Evolutionary conservation across 75 land plant species (phyloP), one percentile per base, ranked within the genome.

Genomic region (Pseudotsuga menziesii): DNA sequence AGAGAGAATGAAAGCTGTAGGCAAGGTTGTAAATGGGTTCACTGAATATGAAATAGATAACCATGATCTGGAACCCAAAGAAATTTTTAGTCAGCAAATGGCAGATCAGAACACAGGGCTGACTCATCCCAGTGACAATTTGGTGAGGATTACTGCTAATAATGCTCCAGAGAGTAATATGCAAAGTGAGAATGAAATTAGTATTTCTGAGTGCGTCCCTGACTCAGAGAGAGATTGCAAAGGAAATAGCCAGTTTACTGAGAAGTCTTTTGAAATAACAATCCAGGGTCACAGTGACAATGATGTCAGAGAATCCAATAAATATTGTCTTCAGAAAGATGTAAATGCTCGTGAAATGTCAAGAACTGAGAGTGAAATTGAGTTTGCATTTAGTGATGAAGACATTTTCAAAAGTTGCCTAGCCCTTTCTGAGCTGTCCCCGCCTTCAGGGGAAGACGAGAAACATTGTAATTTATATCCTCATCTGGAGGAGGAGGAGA

Each of bases 391-490:
- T 41, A 69, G 66, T 57, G 83, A 64, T 56, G 59, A 29, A 22
- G 81, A 88, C 4, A 66, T 78, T 60, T 84, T 84, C 64, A 82
- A 76, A 73, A 89, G 88, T 70, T 86, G 85, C 61, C 69, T 86
- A 82, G 88, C 82, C 60, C 80, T 85, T 62, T 35, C 76, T 20
- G 82, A 84, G 48, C 83, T 85, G 4, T 70, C 76, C 16, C 23
- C 36, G 8, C 52, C 74, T 1, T 32, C 36, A 48, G 80, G 19
- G 41, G 54, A 63, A 63, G 79, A 72, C 11, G 57, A 79, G 63
- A 5, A 17, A 20, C 48, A 74, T 16, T 12, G 62, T 39, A 13
- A 48, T 48, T 29, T 11, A 32, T 55, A 74, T 12, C 13, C 76
- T 54, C 35, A 56, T 60, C 76, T 79, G 76, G 57, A 54, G 27